These are phyloP conservation scores for Ricinus communis DNA, from an alignment of 345 rosid species.

Conservation along the genomic window DNA sequence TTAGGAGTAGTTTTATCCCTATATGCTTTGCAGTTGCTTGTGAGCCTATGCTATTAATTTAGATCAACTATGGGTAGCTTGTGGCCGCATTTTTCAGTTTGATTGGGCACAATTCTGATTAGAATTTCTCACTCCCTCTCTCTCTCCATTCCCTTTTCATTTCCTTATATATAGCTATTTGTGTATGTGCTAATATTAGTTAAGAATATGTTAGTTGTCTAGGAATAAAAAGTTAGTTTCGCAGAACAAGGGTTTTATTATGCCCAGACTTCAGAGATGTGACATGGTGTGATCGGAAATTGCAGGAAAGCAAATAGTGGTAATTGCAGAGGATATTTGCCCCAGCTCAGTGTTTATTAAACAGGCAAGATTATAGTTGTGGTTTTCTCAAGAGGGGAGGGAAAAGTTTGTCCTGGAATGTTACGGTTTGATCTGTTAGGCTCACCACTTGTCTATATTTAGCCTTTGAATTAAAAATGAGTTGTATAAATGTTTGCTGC, in stretches of 20 bases:
- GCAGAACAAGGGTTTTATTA: conserved; percentile 41
- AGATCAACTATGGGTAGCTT: conserved; percentile 5
- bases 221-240: conserved; percentile 38
- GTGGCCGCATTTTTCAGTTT: background rate
- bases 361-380: conserved; percentile 58
- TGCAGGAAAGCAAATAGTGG: conserved; percentile 63
- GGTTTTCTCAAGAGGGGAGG: conserved; percentile 19
- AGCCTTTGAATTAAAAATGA: conserved; percentile 17
- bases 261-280: conserved; percentile 41
- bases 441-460: conserved; percentile 8
- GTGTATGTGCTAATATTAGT: conserved; percentile 29
- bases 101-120: conserved; percentile 36
- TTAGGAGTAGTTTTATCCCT: background rate
- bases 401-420: background rate
- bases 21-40: background rate
- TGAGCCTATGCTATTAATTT: background rate
- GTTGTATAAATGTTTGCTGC: conserved; percentile 20
- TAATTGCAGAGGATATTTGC: conserved; percentile 61
- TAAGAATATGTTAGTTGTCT: conserved; percentile 27
- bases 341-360: conserved; percentile 57
- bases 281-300: conserved; percentile 73
- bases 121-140: conserved; percentile 22
- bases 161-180: conserved; percentile 16
- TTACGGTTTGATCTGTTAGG: conserved; percentile 25
- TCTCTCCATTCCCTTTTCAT: background rate